Evolutionary conservation across 495 filamentous ascomycete species (phyloP).

Genomic region (Xylaria intraflava): DNA sequence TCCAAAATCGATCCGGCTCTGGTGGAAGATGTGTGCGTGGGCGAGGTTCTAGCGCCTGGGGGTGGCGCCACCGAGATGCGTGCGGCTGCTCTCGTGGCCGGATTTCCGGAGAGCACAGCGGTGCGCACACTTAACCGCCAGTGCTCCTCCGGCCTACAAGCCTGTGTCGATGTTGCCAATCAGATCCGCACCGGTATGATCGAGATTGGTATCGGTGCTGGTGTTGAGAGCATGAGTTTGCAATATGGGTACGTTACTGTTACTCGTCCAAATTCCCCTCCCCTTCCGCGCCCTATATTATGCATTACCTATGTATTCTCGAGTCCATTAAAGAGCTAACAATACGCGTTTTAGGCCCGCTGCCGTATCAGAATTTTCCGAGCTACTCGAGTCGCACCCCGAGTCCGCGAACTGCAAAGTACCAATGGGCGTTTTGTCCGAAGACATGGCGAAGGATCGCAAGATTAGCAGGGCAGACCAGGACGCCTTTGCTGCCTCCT

Average conservation of each 20-base stretch:
- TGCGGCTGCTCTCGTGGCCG: constrained; percentile 84
- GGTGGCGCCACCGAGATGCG: constrained; percentile 96
- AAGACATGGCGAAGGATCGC: constrained; percentile 87
- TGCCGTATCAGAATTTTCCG: constrained; percentile 90
- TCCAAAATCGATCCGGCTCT: constrained; percentile 77
- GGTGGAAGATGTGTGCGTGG: constrained; percentile 90
- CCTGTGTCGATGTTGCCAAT: constrained; percentile 88
- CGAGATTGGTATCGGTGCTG: constrained; percentile 87
- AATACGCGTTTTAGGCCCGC: constrained; percentile 50
- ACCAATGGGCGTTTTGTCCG: constrained; percentile 90
- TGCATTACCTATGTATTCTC: background rate
- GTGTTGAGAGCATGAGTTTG: constrained; percentile 94
- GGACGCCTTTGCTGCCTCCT: constrained; percentile 82
- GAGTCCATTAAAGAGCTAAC: constrained; percentile 13
- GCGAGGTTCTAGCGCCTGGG: constrained; percentile 83
- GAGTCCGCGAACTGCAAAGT: constrained; percentile 95
- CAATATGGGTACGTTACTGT: constrained; percentile 68
- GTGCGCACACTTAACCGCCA: constrained; percentile 86
- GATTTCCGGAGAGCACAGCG: constrained; percentile 76
- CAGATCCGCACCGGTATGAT: constrained; percentile 86
- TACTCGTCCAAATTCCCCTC: background rate
- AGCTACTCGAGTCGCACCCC: constrained; percentile 75
- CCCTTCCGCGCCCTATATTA: background rate
- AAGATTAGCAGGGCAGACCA: constrained; percentile 65
- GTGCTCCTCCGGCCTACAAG: constrained; percentile 84